phyloP scores from a whole-genome alignment of 306 rosid genomes.

The Lagenaria siceraria region DNA sequence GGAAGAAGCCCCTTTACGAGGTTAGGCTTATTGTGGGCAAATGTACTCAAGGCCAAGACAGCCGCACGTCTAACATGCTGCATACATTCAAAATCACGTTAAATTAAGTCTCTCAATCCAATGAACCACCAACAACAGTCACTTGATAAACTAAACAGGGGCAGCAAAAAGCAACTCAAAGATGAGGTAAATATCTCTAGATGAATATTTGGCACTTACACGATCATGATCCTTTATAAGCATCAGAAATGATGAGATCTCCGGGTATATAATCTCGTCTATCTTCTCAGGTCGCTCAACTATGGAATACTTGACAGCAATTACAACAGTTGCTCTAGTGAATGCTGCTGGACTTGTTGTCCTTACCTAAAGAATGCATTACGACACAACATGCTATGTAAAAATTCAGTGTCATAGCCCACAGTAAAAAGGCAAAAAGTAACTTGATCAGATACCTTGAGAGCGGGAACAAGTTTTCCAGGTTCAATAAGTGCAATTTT shows the following conservation, averaged over 20 bases:
- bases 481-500: slow-evolving; percentile 98
- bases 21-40: slow-evolving; percentile 97
- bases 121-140: background rate
- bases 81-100: slow-evolving; percentile 20
- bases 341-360: slow-evolving; percentile 87
- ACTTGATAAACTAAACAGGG: background rate
- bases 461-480: slow-evolving; percentile 92
- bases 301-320: slow-evolving; percentile 92
- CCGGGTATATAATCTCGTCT: slow-evolving; percentile 88
- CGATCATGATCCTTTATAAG: slow-evolving; percentile 93
- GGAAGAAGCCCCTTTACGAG: slow-evolving; percentile 94
- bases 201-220: slow-evolving; percentile 30
- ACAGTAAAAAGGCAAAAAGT: background rate
- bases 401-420: slow-evolving; percentile 7
- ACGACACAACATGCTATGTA: background rate
- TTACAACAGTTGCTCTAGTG: slow-evolving; percentile 97
- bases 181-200: background rate
- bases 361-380: slow-evolving; percentile 42
- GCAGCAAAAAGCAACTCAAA: background rate
- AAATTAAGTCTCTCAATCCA: background rate
- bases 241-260: slow-evolving; percentile 88
- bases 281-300: slow-evolving; percentile 97
- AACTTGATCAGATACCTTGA: slow-evolving; percentile 46
- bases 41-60: slow-evolving; percentile 93
- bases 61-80: slow-evolving; percentile 99